Conservation (phyloP, 1,284 basidiomycete species). For the Apiotrichum gracile region DNA sequence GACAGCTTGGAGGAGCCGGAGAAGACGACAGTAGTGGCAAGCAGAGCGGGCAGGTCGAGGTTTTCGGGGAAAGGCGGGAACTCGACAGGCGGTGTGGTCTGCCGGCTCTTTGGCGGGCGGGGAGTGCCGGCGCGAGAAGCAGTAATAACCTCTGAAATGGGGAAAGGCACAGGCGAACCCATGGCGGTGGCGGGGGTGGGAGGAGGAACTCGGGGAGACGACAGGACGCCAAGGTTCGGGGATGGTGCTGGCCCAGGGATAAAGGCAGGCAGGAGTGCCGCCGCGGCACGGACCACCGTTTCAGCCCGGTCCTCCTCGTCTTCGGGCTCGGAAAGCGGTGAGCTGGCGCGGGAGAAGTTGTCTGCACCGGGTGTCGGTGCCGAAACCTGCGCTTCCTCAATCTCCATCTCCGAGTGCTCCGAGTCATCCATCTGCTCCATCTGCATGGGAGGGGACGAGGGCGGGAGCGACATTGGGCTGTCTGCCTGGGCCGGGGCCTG, state of each 20-base stretch:
- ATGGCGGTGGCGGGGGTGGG: not conserved
- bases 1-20: constrained; percentile 45
- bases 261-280: not conserved
- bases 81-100: constrained; percentile 3
- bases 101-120: constrained; percentile 3
- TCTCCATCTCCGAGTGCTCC: constrained; percentile 6
- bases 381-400: constrained; percentile 4
- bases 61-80: constrained; percentile 24
- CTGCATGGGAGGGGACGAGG: constrained; percentile 13
- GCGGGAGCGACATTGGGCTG: constrained; percentile 13
- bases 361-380: not conserved
- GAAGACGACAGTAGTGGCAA: constrained; percentile 47
- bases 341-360: not conserved
- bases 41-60: constrained; percentile 42
- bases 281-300: too few relatives aligned
- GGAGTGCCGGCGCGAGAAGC: not conserved
- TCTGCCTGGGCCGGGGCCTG: not conserved
- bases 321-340: constrained; percentile 12
- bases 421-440: constrained; percentile 3
- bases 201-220: not conserved
- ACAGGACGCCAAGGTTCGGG: not conserved
- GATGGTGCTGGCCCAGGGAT: not conserved
- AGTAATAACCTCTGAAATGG: not conserved
- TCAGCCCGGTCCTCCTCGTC: not conserved
- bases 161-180: not conserved